phyloP scores from a whole-genome alignment of 1,139 yeast genomes.

The Pichia sp. region DNA sequence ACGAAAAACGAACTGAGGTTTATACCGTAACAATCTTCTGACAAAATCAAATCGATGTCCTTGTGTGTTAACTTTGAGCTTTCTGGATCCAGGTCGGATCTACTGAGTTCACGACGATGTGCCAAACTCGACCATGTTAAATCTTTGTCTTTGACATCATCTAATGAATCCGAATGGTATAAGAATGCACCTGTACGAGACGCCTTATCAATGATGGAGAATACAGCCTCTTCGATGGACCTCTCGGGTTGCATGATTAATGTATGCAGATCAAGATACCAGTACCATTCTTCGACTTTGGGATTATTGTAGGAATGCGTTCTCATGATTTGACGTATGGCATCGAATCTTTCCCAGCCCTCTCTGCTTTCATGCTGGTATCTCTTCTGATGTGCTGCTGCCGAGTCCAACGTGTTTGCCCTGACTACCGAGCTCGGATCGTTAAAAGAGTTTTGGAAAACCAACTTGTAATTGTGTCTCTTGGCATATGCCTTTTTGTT shows the following conservation, averaged over 20 bases:
- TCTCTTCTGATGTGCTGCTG: slow-evolving; percentile 65
- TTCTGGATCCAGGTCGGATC: slow-evolving; percentile 6
- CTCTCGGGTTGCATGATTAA: slow-evolving; percentile 93
- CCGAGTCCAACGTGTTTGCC: background rate
- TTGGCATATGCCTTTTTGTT: slow-evolving; percentile 88
- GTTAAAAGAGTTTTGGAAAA: slow-evolving; percentile 76
- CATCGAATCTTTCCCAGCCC: slow-evolving; percentile 96
- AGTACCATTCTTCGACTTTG: slow-evolving; percentile 87
- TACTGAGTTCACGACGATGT: slow-evolving; percentile 2
- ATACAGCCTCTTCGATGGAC: slow-evolving; percentile 23
- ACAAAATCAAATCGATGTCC: slow-evolving; percentile 75
- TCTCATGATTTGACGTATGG: slow-evolving; percentile 88
- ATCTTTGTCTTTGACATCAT: background rate
- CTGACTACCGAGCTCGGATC: background rate
- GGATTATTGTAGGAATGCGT: slow-evolving; percentile 57
- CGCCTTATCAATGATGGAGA: slow-evolving; percentile 6
- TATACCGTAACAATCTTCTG: slow-evolving; percentile 98
- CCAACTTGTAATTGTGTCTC: slow-evolving; percentile 84
- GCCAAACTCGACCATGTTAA: slow-evolving; percentile 8
- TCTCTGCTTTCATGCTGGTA: slow-evolving; percentile 98
- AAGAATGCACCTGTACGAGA: slow-evolving; percentile 7
- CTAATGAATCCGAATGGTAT: slow-evolving; percentile 3
- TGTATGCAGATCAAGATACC: slow-evolving; percentile 98
- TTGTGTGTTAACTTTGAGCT: slow-evolving; percentile 41
- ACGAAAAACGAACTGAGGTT: slow-evolving; percentile 87